Base-by-base conservation (phyloP, 2,329 filamentous ascomycete genomes). In the Trichophyton benhamiae region DNA sequence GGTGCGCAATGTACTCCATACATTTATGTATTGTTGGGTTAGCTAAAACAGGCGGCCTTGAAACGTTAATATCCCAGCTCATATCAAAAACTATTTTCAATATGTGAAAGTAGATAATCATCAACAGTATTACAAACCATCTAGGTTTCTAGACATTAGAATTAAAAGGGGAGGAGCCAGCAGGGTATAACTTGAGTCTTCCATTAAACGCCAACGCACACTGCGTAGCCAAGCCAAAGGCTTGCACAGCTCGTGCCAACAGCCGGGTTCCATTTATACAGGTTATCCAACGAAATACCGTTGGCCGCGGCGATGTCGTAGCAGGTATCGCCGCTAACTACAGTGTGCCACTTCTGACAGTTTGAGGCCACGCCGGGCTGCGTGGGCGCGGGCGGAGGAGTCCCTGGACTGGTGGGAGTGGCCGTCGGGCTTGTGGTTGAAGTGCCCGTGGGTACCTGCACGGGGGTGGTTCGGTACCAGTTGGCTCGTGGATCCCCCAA, bases 191-290 rank as follows among this genome's bases (percentile, higher is more conserved):
- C 11, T 36, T 36, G 33, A 36, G 33, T 36, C 33, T 2, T 11
- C 7, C 33, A 44, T 41, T 58, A 41, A 33, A 41, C 33, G 11
- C 55, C 55, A 15, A 58, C 25, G 17, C 55, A 58, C 15, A 58
- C 55, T 30, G 25, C 11, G n/a, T 58, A 58, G 3, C 33, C 33
- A 22, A 58, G 55, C 55, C 55, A 58, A 8, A 58, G 25, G 33
- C 22, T 41, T 33, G 9, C 8, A 27, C 55, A 58, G 33, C 13
- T n/a, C 1, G 33, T 22, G 15, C 33, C 33, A n/a, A 67, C 65
- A 5, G 38, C 33, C 5, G 67, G 65, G 65, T 68, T 69, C 67
- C 67, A 70, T 3, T 48, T 49, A 7, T 60, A 49, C 61, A 68
- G 69, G 1, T 68, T 9, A 1, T 42, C 25, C 11, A 60, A 44